Conservation (phyloP, 2,329 filamentous ascomycete species). For the Ascochyta pisi region DNA sequence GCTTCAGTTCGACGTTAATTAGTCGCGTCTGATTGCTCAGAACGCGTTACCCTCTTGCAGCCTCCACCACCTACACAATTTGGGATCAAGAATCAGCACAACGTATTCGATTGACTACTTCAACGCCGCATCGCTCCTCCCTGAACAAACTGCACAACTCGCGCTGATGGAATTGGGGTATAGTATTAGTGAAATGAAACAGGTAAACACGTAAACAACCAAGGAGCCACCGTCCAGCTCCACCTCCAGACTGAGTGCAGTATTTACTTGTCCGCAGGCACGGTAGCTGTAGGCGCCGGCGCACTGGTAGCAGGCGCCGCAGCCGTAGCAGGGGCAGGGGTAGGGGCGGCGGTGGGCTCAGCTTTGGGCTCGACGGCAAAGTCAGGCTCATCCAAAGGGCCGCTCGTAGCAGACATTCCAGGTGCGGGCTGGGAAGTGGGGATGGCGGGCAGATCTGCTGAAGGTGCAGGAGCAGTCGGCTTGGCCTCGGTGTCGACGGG, state of each 20-base stretch:
- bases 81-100: no score
- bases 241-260: background rate
- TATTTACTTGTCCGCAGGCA: constrained; percentile 16
- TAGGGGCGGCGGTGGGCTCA: constrained; percentile 21
- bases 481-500: constrained; percentile 29
- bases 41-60: background rate
- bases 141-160: constrained; percentile 7
- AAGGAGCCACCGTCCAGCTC: no score
- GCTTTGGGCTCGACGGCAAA: constrained; percentile 35
- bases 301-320: constrained; percentile 19
- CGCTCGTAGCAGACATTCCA: constrained; percentile 50
- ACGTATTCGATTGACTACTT: constrained; percentile 1
- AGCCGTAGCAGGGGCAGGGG: constrained; percentile 22
- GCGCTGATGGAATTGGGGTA: constrained; percentile 38
- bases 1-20: background rate
- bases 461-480: constrained; percentile 20
- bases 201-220: background rate
- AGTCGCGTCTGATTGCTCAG: background rate
- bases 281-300: constrained; percentile 21
- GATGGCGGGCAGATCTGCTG: constrained; percentile 16
- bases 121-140: background rate
- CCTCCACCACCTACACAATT: background rate
- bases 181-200: constrained; percentile 42
- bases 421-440: constrained; percentile 40
- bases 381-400: constrained; percentile 45